Conservation (phyloP, 225 moss, liverwort and hornwort species). For the Polytrichum formosum region DNA sequence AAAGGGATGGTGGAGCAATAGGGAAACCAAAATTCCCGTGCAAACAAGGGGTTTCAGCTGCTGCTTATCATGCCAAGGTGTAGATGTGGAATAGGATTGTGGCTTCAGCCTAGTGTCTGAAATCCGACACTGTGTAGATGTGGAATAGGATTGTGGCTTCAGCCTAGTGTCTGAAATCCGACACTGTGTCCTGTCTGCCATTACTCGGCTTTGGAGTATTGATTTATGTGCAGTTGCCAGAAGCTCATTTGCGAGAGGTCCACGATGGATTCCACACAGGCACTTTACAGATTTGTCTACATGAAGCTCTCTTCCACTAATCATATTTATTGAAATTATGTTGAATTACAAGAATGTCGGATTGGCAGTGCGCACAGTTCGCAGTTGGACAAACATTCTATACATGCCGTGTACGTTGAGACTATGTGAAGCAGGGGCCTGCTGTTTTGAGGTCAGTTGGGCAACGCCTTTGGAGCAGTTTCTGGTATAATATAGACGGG, state of each 20-base stretch:
- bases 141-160: too few relatives aligned
- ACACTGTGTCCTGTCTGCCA: neutral
- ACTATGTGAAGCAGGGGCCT: too few relatives aligned
- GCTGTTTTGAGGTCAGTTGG: too few relatives aligned
- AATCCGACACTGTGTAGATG: neutral
- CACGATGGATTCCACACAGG: constrained; percentile 69
- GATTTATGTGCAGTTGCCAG: constrained; percentile 51
- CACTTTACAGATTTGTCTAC: constrained; percentile 47
- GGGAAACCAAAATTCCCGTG: constrained; percentile 73
- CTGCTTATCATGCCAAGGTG: constrained; percentile 85
- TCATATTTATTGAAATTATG: constrained; percentile 12
- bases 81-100: neutral
- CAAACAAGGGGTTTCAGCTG: constrained; percentile 55
- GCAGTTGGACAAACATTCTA: too few relatives aligned
- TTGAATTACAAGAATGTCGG: constrained; percentile 4
- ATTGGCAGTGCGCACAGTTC: too few relatives aligned
- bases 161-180: too few relatives aligned
- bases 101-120: too few relatives aligned
- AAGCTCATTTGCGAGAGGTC: constrained; percentile 59
- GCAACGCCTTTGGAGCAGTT: too few relatives aligned
- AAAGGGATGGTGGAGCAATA: too few relatives aligned
- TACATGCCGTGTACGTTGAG: too few relatives aligned
- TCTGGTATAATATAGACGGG: too few relatives aligned
- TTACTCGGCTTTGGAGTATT: constrained; percentile 8
- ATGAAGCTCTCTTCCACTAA: constrained; percentile 17